Percentiles rank a stretch among this genome's conserved stretches.
These are phyloP conservation scores for Scopulariopsis brevicaulis DNA, from an alignment of 2,329 filamentous ascomycete species.

Conservation along the genomic window DNA sequence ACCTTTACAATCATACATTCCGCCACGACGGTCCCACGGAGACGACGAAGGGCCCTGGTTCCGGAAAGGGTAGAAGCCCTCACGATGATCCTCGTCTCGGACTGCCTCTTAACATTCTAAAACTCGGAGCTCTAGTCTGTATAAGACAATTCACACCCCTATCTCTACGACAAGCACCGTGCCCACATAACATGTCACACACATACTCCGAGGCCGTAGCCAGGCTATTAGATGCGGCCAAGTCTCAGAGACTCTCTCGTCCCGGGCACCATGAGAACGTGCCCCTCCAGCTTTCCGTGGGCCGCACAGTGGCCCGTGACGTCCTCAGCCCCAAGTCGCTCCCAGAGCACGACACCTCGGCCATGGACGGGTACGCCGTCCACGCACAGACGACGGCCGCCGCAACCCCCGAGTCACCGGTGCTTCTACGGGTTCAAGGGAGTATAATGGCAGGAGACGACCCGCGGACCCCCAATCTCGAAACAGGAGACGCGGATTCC, in stretches of 20 bases:
- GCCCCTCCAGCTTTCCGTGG: neutral
- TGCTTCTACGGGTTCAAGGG: neutral
- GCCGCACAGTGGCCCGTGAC: neutral
- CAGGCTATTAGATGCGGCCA: neutral
- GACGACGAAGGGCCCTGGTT: too few species aligned
- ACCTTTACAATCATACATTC: too few species aligned
- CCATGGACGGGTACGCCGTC: neutral
- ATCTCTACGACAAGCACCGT: neutral
- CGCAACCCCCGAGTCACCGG: neutral
- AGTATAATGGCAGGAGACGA: neutral
- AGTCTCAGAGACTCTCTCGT: neutral
- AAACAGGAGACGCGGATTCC: neutral
- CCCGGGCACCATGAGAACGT: neutral
- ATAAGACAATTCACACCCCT: neutral
- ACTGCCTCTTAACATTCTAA: too few species aligned
- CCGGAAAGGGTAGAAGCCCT: too few species aligned
- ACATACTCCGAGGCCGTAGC: neutral
- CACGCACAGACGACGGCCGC: neutral
- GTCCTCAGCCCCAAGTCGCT: neutral
- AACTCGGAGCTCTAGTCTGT: too few species aligned
- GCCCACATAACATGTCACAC: neutral
- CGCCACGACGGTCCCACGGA: too few species aligned
- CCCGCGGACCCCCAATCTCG: neutral
- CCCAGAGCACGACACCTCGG: neutral
- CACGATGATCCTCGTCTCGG: too few species aligned